Percentiles rank a stretch among this genome's conserved stretches.
Evolutionary conservation across 2,329 filamentous ascomycete species (phyloP).

Genomic region (Harringtonia lauricola): DNA sequence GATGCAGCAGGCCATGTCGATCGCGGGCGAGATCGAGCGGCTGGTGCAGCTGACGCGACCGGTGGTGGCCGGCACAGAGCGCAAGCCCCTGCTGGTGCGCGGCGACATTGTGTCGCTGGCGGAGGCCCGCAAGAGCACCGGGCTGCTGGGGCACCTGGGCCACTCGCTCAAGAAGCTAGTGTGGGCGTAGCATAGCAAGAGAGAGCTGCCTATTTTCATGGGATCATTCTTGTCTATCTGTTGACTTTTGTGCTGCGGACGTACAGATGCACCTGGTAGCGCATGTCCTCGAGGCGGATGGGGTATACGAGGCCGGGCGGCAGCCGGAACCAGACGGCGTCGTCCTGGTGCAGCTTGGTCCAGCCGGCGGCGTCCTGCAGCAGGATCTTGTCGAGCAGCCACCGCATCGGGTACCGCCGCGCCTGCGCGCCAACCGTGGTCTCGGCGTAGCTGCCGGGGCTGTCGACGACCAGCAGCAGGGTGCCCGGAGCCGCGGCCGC

Average conservation of each 20-base stretch:
- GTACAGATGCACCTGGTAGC: constrained; percentile 86
- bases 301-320: constrained; percentile 60
- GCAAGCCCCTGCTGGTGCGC: constrained; percentile 38
- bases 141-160: constrained; percentile 74
- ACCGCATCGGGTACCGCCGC: constrained; percentile 82
- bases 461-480: constrained; percentile 78
- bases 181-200: constrained; percentile 43
- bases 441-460: constrained; percentile 85
- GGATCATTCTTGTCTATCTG: neutral
- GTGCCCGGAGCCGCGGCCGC: constrained; percentile 42
- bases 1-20: constrained; percentile 44
- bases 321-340: constrained; percentile 79
- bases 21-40: constrained; percentile 68
- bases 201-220: neutral
- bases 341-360: constrained; percentile 64
- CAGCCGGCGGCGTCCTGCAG: constrained; percentile 38
- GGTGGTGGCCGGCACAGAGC: constrained; percentile 24
- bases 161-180: constrained; percentile 91
- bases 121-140: constrained; percentile 80
- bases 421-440: constrained; percentile 53
- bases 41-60: constrained; percentile 42
- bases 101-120: constrained; percentile 71
- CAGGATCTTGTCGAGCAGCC: constrained; percentile 80
- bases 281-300: constrained; percentile 85
- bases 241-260: constrained; percentile 16